Conservation (phyloP, 2,329 filamentous ascomycete genomes). For the Remersonia thermophila region DNA sequence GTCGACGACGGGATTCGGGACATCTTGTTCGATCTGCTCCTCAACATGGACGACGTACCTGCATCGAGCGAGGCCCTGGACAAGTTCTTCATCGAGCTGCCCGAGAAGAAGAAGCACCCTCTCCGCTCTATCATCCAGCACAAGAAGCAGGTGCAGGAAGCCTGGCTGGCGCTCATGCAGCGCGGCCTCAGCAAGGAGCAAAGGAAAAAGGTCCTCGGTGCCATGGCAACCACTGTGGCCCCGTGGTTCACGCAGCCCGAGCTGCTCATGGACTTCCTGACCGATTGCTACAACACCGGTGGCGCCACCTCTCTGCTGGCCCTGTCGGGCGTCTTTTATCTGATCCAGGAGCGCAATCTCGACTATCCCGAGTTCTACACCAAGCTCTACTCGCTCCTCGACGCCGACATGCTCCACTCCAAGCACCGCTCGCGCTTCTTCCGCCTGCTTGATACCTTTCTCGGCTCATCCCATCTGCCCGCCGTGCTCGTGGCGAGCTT, state of each 20-base stretch:
- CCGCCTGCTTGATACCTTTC: slow-evolving; percentile 79
- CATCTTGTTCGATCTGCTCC: slow-evolving; percentile 49
- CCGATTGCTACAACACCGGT: slow-evolving; percentile 80
- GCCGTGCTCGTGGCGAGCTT: slow-evolving; percentile 87
- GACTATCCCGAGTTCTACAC: slow-evolving; percentile 91
- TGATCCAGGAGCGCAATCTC: slow-evolving; percentile 86
- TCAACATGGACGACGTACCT: slow-evolving; percentile 58
- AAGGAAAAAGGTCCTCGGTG: slow-evolving; percentile 63
- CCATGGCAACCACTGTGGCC: slow-evolving; percentile 65
- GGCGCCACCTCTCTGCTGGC: slow-evolving; percentile 80
- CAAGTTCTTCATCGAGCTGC: slow-evolving; percentile 52
- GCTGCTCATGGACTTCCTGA: slow-evolving; percentile 88
- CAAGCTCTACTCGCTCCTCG: slow-evolving; percentile 87
- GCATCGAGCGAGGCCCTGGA: slow-evolving; percentile 52
- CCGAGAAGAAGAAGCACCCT: slow-evolving; percentile 54
- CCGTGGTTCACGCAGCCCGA: slow-evolving; percentile 87
- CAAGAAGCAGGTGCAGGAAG: slow-evolving; percentile 70
- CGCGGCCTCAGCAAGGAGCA: slow-evolving; percentile 56
- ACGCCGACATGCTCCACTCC: slow-evolving; percentile 77
- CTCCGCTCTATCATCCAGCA: slow-evolving; percentile 56
- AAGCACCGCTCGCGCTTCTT: slow-evolving; percentile 92
- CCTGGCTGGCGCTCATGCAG: slow-evolving; percentile 70
- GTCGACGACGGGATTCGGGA: slow-evolving; percentile 33
- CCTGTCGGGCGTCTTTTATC: slow-evolving; percentile 83
- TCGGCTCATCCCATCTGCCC: slow-evolving; percentile 83